Conservation (phyloP, 192 early-diverging fungal genomes). For the Backusella luteola region DNA sequence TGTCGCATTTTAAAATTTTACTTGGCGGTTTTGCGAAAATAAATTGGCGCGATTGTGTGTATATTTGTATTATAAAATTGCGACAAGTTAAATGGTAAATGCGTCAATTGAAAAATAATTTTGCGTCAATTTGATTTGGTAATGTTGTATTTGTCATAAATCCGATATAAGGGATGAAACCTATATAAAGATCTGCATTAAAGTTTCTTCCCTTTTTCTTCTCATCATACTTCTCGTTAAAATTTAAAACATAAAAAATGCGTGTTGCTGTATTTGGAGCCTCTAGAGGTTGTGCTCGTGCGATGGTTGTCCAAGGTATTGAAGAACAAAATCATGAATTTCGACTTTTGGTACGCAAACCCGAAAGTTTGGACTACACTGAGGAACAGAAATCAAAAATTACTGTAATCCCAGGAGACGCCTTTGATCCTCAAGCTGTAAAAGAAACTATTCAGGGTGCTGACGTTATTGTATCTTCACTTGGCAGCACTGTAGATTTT, state of each 20-base stretch:
- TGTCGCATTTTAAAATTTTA: no score
- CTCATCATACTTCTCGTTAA: neutral
- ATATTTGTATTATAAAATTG: no score
- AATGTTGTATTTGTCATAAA: no score
- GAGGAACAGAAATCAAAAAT: conserved; percentile 36
- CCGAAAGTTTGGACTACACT: conserved; percentile 39
- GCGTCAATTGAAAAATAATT: no score
- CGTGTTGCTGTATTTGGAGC: conserved; percentile 18
- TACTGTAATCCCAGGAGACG: conserved; percentile 42
- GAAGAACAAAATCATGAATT: neutral
- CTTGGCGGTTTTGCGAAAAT: no score
- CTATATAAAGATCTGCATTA: neutral
- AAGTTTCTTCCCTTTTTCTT: neutral
- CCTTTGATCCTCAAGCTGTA: conserved; percentile 30
- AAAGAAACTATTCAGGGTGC: conserved; percentile 34
- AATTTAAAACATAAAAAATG: neutral
- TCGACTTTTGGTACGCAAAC: conserved; percentile 38
- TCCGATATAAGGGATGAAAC: neutral
- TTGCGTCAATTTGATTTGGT: no score
- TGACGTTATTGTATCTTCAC: conserved; percentile 36
- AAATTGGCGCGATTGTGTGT: no score
- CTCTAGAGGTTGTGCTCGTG: conserved; percentile 17
- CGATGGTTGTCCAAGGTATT: conserved; percentile 22
- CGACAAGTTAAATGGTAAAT: no score
- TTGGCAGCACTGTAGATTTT: conserved; percentile 33